A percentile compares a stretch with the other conserved stretches of the same genome.
Conservation (phyloP, 1,284 basidiomycete species). For the Schizophyllum commune region DNA sequence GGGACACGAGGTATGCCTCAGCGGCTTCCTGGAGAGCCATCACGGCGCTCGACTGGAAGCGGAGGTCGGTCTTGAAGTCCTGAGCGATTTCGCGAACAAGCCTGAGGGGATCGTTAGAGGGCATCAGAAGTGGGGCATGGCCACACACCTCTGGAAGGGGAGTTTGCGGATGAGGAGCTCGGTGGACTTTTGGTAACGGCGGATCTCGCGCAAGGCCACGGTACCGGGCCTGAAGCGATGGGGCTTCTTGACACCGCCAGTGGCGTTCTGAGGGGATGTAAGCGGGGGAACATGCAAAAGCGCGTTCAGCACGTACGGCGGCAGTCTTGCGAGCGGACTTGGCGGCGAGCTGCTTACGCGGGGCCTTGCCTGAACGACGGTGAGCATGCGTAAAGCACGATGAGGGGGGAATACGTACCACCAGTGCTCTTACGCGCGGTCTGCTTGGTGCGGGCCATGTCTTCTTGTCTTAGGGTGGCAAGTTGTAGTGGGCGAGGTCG, state of each 20-base stretch:
- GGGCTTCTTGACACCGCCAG: slow-evolving; percentile 45
- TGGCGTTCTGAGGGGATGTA: slow-evolving; percentile 2
- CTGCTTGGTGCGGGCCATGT: slow-evolving; percentile 16
- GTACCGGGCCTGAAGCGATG: slow-evolving; percentile 51
- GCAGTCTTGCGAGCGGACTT: slow-evolving; percentile 47
- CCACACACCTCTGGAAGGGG: slow-evolving; percentile 38
- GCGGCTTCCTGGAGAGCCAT: slow-evolving; percentile 79
- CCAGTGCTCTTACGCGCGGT: slow-evolving; percentile 11
- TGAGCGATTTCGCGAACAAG: slow-evolving; percentile 64
- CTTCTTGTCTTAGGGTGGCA: slow-evolving; percentile 1
- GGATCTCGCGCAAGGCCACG: slow-evolving; percentile 75
- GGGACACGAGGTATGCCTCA: slow-evolving; percentile 82
- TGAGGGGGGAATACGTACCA: not conserved
- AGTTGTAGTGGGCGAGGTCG: not conserved
- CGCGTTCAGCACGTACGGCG: slow-evolving; percentile 23
- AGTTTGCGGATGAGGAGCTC: no score
- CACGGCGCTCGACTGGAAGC: slow-evolving; percentile 77
- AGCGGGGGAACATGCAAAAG: not conserved
- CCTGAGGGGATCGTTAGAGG: slow-evolving; percentile 51
- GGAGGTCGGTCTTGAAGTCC: slow-evolving; percentile 69
- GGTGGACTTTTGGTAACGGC: slow-evolving; percentile 76
- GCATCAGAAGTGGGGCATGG: no score
- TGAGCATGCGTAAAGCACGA: not conserved
- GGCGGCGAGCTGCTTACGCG: slow-evolving; percentile 14
- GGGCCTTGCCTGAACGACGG: slow-evolving; percentile 15